These are phyloP conservation scores for Chrysoporthe puriensis DNA, from an alignment of 2,329 filamentous ascomycete genomes.

Conservation along the genomic window DNA sequence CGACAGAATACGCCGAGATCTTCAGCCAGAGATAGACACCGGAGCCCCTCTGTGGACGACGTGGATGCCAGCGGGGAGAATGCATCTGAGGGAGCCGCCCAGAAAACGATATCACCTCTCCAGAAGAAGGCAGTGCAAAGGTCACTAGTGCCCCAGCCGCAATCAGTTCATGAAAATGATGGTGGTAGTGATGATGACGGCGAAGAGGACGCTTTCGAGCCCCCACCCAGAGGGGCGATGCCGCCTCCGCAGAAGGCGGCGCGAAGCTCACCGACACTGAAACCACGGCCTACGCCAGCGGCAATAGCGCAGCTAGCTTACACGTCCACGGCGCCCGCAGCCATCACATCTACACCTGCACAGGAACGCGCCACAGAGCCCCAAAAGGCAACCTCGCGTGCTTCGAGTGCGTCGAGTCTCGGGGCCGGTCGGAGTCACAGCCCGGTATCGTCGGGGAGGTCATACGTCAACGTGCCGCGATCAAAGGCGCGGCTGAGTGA, in stretches of 20 bases:
- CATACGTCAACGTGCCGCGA: slow-evolving; percentile 1
- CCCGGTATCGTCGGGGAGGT: slow-evolving; percentile 12
- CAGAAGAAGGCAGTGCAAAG: neutral
- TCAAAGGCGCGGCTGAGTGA: slow-evolving; percentile 15
- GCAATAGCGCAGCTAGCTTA: neutral
- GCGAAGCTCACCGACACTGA: neutral
- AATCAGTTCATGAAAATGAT: neutral
- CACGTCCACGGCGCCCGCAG: slow-evolving; percentile 1
- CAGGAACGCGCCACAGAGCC: neutral
- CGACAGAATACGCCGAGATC: neutral
- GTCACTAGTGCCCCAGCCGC: neutral
- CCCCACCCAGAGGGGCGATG: neutral
- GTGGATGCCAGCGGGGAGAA: neutral
- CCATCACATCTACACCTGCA: neutral
- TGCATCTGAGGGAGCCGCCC: neutral
- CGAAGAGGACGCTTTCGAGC: slow-evolving; percentile 10
- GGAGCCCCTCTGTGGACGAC: neutral
- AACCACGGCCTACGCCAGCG: neutral
- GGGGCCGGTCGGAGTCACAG: slow-evolving; percentile 4
- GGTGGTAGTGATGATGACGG: neutral
- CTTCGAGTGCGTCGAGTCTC: neutral
- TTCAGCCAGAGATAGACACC: neutral
- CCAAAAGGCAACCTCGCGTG: neutral
- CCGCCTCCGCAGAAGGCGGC: neutral
- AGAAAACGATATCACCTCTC: neutral